phyloP scores from a whole-genome alignment of 2,329 filamentous ascomycete species.

The Chlorencoelia australis region DNA sequence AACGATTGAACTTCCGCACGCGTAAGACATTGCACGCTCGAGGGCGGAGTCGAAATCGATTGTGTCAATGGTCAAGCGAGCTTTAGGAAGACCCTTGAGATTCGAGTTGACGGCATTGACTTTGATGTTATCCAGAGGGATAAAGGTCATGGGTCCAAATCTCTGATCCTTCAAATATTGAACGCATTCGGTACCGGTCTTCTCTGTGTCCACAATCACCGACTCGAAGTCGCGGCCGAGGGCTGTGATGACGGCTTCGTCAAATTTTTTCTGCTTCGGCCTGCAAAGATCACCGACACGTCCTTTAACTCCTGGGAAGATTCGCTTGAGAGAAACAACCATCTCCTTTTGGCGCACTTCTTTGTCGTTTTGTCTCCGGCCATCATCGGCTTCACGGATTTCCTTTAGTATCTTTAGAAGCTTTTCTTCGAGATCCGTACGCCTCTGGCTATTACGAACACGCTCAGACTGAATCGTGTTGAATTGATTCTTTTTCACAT shows the following conservation, averaged over 20 bases:
- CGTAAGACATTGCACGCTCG: constrained; percentile 88
- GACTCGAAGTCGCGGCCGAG: constrained; percentile 90
- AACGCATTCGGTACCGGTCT: constrained; percentile 88
- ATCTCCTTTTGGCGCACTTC: constrained; percentile 74
- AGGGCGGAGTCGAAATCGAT: constrained; percentile 86
- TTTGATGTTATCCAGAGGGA: constrained; percentile 94
- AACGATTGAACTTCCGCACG: constrained; percentile 88
- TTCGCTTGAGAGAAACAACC: constrained; percentile 75
- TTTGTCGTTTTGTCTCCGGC: constrained; percentile 73
- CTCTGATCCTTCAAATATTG: constrained; percentile 88
- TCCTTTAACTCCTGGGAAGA: constrained; percentile 85
- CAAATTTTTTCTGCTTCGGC: constrained; percentile 94
- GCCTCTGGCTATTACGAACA: constrained; percentile 67
- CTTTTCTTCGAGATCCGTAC: constrained; percentile 87
- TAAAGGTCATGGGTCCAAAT: constrained; percentile 81
- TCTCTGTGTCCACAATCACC: constrained; percentile 90
- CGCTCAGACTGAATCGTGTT: constrained; percentile 79
- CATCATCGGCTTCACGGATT: constrained; percentile 76
- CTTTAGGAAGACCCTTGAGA: constrained; percentile 78
- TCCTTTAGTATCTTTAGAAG: constrained; percentile 71
- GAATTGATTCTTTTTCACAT: constrained; percentile 81
- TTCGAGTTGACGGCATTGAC: constrained; percentile 84
- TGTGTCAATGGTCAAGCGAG: constrained; percentile 85
- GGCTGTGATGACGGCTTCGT: constrained; percentile 85
- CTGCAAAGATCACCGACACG: constrained; percentile 86